phyloP scores from a whole-genome alignment of 2,329 filamentous ascomycete species.

The Alternaria ethzedia region DNA sequence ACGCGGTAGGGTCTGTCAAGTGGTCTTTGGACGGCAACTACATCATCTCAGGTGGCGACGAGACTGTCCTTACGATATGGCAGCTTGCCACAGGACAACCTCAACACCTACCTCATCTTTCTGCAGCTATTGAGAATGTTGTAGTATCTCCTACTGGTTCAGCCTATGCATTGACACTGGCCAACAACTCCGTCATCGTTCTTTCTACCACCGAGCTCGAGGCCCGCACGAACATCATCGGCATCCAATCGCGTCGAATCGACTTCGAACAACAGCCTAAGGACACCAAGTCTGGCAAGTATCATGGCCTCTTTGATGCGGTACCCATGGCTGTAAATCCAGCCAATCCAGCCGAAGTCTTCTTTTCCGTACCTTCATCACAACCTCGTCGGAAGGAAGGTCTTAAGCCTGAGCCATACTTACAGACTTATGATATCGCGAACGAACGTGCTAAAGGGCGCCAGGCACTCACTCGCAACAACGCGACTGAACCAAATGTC shows the following conservation, averaged over 20 bases:
- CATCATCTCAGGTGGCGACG: constrained; percentile 87
- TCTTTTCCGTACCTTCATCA: constrained; percentile 60
- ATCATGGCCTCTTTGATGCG: constrained; percentile 29
- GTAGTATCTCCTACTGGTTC: constrained; percentile 80
- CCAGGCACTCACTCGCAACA: constrained; percentile 87
- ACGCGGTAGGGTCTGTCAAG: constrained; percentile 80
- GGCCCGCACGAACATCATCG: constrained; percentile 82
- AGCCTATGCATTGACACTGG: constrained; percentile 82
- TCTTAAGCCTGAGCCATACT: constrained; percentile 60
- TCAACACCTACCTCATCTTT: constrained; percentile 88
- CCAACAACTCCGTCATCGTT: constrained; percentile 91
- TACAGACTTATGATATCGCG: constrained; percentile 89
- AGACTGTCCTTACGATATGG: constrained; percentile 90
- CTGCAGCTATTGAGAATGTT: constrained; percentile 82
- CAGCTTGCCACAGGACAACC: constrained; percentile 85
- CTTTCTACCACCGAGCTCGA: constrained; percentile 88
- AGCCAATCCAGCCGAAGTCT: constrained; percentile 47
- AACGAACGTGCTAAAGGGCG: constrained; percentile 79
- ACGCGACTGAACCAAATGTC: constrained; percentile 80
- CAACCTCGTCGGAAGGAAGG: constrained; percentile 48
- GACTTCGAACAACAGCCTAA: constrained; percentile 35
- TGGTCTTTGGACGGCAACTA: constrained; percentile 96
- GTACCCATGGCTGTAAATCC: constrained; percentile 53
- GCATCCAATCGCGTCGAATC: constrained; percentile 67
- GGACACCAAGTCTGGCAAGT: constrained; percentile 24